Evolutionary conservation across 805 yeast species (phyloP), one percentile per base, ranked within the genome.

Genomic region (Yarrowia osloensis): DNA sequence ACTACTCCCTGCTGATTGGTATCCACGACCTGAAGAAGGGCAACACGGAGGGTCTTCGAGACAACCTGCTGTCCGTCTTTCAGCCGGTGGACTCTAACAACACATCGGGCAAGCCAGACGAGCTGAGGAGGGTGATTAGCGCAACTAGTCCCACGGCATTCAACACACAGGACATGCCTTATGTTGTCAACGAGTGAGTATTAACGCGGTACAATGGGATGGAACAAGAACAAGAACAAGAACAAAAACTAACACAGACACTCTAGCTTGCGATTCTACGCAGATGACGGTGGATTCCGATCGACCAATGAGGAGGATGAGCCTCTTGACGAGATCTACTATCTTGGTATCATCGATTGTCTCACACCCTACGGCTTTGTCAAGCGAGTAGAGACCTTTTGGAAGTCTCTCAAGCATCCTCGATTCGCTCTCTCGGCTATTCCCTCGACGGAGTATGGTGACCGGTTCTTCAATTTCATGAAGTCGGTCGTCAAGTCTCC

Each of bases 301-400:
- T 88, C 94, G 3, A 86, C 96, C 0, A 85, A 88, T 73, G 86
- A 81, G 66, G 72, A 82, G 35, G 82, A 88, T 73, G 82, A 85
- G 55, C 90, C 91, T 26, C 73, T 85, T 39, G 81, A 85, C 33
- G 84, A 88, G 66, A 84, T 94, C 8, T 95, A 95, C 77, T 95
- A 93, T 73, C 79, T 95, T 72, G 99, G 99, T 9, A 88, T 95
- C 42, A 95, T 95, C 70, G 99, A 95, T 75, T 94, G 97, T 77
- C 80, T 95, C 71, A 95, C 99, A 0, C 85, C 74, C 9, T 77
- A 78, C 67, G 74, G 73, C 17, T 77, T 88, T 24, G 79, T 86
- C 70, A 95, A 95, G 75, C 83, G 84, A 70, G 76, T 92, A 54
- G 99, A 95, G 74, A 94, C 98, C 0, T 85, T 90, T 70, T 89